Base-by-base conservation (phyloP, 2,329 filamentous ascomycete species). In the Alternaria arbusti region DNA sequence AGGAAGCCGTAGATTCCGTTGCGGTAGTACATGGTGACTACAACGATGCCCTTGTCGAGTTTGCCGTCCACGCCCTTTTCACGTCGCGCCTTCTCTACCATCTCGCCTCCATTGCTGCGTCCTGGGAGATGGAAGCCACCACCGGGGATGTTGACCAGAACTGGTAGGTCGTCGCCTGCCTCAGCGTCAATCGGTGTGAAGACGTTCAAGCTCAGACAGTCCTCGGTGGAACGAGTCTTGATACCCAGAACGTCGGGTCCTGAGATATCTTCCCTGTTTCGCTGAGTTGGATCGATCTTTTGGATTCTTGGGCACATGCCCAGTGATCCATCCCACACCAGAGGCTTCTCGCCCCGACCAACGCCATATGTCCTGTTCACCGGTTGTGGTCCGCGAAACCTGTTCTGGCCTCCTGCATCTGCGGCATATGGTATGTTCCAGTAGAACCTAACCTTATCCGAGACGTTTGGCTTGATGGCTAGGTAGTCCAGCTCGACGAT, bases 71-170 rank as follows among this genome's bases (percentile, higher is more conserved):
- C 63, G 11, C 72, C 72, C 49, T 70, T 75, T 49, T 73, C 73
- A 23, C 66, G 64, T 17, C 74, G 65, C 32, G 70, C 70, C 66
- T 78, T 78, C 57, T 72, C 72, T 26, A 75, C 74, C 69, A 77
- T 72, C 47, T 74, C 74, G 6, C 69, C 71, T 28, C 74, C 74
- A 52, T 75, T 78, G 47, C 73, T 70, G 30, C 75, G 68, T 8
- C 75, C 75, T 15, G 75, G 75, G 4, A 77, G 59, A 55, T 82
- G 81, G 71, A 82, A 82, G 0, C 81, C 81, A 45, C 80, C 82
- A 6, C 82, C 82, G 22, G 83, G 83, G 70, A 84, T 84, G 64
- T 83, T 84, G 2, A 84, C 79, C 20, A 81, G 69, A 1, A 83
- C 81, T 28, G 80, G 70, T 12, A 78, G 54, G 40, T 78, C 74